Evolutionary conservation across 805 yeast genomes (phyloP).

Genomic region (Pichia exigua): DNA sequence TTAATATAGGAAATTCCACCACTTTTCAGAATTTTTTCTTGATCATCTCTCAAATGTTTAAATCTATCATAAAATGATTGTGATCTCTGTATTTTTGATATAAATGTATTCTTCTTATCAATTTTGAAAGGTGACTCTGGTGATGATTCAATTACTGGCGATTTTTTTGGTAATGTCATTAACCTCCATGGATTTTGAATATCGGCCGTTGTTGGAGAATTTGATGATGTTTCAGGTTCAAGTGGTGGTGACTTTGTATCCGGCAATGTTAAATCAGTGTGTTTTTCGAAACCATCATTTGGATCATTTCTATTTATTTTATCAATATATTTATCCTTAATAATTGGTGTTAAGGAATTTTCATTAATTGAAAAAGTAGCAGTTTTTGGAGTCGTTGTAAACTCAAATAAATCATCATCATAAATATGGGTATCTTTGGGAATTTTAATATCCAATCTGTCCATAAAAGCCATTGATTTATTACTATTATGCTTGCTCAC

Average conservation of each 20-base stretch:
- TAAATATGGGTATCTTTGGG: background rate
- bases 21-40: slow-evolving; percentile 15
- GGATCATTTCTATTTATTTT: background rate
- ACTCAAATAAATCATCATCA: slow-evolving; percentile 11
- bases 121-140: background rate
- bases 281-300: background rate
- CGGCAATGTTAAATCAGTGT: background rate
- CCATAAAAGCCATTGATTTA: slow-evolving; percentile 6
- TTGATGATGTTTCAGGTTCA: background rate
- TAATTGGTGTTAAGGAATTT: background rate
- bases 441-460: background rate
- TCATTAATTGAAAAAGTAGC: background rate
- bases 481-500: background rate
- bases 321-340: background rate
- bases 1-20: slow-evolving; percentile 19
- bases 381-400: background rate
- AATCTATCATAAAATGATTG: slow-evolving; percentile 14
- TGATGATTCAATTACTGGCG: background rate
- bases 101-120: background rate
- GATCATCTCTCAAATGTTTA: slow-evolving; percentile 10
- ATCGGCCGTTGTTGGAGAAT: background rate
- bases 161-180: background rate
- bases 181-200: background rate
- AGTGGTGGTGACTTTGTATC: background rate
- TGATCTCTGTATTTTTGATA: slow-evolving; percentile 3